phyloP scores from a whole-genome alignment of 306 rosid species.

The Quercus dentata region DNA sequence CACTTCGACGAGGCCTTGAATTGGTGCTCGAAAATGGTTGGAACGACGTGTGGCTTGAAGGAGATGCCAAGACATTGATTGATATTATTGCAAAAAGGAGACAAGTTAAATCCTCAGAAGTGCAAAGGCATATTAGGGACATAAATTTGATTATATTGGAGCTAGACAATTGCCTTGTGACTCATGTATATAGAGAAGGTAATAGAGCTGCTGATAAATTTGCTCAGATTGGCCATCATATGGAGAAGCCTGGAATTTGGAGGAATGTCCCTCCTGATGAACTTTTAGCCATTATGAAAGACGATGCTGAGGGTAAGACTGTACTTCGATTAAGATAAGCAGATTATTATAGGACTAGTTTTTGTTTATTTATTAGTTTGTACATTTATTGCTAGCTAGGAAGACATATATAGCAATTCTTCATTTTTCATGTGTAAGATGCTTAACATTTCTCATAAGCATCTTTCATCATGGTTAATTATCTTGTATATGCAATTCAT shows the following conservation, averaged over 20 bases:
- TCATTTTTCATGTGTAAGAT: background rate
- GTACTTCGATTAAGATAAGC: constrained; percentile 39
- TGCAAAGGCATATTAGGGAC: constrained; percentile 37
- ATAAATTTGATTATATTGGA: constrained; percentile 42
- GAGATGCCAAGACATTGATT: constrained; percentile 58
- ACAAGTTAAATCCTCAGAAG: constrained; percentile 45
- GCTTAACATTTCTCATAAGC: background rate
- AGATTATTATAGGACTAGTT: background rate
- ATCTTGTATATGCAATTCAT: background rate
- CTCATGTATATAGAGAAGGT: constrained; percentile 67
- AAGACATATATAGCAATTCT: background rate
- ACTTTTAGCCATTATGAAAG: constrained; percentile 37
- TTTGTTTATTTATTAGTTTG: background rate
- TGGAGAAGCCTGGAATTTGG: constrained; percentile 51
- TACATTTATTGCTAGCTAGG: background rate
- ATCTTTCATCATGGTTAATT: background rate
- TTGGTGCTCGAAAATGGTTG: constrained; percentile 67
- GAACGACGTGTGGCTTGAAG: constrained; percentile 77
- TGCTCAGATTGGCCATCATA: constrained; percentile 63
- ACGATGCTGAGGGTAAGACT: constrained; percentile 74
- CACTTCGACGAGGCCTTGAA: constrained; percentile 64
- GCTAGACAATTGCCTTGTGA: constrained; percentile 34
- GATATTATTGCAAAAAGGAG: constrained; percentile 45
- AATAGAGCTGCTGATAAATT: constrained; percentile 67
- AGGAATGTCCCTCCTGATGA: constrained; percentile 45